Conservation (phyloP, 2,329 filamentous ascomycete species). For the Sporothrix mexicana region DNA sequence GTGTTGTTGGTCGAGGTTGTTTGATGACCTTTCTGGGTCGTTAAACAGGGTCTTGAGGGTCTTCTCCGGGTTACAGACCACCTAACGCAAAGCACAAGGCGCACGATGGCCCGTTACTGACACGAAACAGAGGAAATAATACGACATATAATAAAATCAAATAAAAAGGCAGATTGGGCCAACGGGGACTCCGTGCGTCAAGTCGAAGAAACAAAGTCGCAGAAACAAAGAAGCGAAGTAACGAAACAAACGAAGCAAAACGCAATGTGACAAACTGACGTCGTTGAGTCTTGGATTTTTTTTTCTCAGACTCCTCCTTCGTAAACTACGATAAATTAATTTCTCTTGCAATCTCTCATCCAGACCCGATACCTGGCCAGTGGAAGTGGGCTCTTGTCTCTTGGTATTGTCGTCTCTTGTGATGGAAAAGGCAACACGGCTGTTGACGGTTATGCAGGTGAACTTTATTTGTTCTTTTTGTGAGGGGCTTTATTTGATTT, state of each 20-base stretch:
- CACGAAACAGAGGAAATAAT: slow-evolving; percentile 11
- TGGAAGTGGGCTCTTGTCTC: background rate
- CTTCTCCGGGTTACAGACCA: slow-evolving; percentile 16
- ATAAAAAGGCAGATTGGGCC: too few relatives aligned
- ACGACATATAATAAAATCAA: too few relatives aligned
- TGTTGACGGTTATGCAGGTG: slow-evolving; percentile 2
- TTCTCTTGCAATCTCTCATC: too few relatives aligned
- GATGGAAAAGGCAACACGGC: background rate
- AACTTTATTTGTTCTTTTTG: too few relatives aligned
- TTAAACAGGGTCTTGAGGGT: background rate
- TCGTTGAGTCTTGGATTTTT: too few relatives aligned
- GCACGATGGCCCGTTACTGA: slow-evolving; percentile 4
- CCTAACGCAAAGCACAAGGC: slow-evolving; percentile 19
- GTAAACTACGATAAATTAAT: too few relatives aligned
- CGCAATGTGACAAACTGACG: too few relatives aligned
- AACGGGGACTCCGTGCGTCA: too few relatives aligned
- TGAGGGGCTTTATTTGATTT: background rate
- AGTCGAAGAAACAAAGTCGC: too few relatives aligned
- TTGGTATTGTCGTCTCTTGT: background rate
- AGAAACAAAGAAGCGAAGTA: too few relatives aligned
- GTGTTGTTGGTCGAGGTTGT: background rate
- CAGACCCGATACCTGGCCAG: background rate
- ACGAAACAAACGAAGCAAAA: too few relatives aligned
- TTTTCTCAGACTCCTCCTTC: too few relatives aligned
- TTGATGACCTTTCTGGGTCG: background rate